Conservation (phyloP, 768 basidiomycete species). For the Russula griseocarnosa region DNA sequence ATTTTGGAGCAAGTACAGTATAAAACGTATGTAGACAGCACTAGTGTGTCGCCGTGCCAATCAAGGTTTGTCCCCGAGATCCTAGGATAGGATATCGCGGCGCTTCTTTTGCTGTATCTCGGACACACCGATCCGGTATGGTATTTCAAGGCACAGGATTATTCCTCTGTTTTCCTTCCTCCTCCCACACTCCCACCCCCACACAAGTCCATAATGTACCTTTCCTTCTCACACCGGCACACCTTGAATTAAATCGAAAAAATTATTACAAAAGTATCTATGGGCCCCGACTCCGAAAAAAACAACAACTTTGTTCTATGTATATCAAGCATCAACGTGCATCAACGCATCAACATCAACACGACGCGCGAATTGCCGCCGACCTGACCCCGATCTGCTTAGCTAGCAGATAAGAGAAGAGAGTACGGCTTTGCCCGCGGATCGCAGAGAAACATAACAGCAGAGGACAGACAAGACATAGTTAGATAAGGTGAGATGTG, state of each 20-base stretch:
- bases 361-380: background rate
- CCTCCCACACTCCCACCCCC: background rate
- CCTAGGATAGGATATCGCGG: background rate
- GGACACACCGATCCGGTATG: background rate
- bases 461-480: background rate
- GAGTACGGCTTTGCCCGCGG: background rate
- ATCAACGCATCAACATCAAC: background rate
- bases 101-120: background rate
- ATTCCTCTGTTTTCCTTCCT: too few relatives aligned
- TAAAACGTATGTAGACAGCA: background rate
- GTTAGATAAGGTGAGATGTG: background rate
- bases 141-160: background rate
- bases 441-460: background rate
- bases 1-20: too few relatives aligned
- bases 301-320: background rate
- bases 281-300: background rate
- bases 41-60: background rate
- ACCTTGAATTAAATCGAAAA: too few relatives aligned
- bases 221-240: background rate
- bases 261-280: too few relatives aligned
- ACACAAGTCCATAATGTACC: background rate
- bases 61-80: background rate
- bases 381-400: background rate
- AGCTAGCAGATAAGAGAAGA: background rate
- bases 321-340: background rate